phyloP scores from a whole-genome alignment of 208 protist genomes.

The Trypanosoma boissoni region DNA sequence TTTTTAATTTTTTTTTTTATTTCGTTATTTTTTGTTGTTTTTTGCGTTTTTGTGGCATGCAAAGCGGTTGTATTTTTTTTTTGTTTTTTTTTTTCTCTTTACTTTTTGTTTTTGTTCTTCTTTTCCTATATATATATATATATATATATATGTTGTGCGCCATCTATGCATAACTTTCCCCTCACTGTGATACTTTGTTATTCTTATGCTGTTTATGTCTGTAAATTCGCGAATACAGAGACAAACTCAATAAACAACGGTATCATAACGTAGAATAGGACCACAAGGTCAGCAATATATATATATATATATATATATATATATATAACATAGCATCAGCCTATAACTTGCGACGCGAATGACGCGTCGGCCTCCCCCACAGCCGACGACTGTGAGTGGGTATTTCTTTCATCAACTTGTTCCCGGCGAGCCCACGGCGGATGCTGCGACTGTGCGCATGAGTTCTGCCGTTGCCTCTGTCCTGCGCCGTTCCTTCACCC shows the following conservation, averaged over 20 bases:
- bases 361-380: constrained; percentile 22
- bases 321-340: constrained; percentile 5
- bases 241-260: neutral
- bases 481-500: constrained; percentile 40
- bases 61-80: neutral
- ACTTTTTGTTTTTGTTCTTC: constrained; percentile 8
- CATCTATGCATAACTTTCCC: no score
- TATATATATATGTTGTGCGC: neutral
- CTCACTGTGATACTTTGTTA: no score
- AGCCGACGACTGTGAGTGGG: constrained; percentile 34
- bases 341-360: constrained; percentile 24
- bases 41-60: neutral
- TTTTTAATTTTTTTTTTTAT: neutral
- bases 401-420: constrained; percentile 70
- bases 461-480: constrained; percentile 2
- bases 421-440: neutral
- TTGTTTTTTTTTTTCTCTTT: neutral
- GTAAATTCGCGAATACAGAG: neutral
- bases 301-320: constrained; percentile 17
- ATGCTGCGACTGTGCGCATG: neutral
- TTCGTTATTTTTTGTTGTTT: neutral
- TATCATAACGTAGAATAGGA: neutral
- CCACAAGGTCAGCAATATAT: constrained; percentile 5
- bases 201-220: no score
- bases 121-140: neutral